Conservation (phyloP, 2,329 filamentous ascomycete species). For the Thielaviopsis euricoi region DNA sequence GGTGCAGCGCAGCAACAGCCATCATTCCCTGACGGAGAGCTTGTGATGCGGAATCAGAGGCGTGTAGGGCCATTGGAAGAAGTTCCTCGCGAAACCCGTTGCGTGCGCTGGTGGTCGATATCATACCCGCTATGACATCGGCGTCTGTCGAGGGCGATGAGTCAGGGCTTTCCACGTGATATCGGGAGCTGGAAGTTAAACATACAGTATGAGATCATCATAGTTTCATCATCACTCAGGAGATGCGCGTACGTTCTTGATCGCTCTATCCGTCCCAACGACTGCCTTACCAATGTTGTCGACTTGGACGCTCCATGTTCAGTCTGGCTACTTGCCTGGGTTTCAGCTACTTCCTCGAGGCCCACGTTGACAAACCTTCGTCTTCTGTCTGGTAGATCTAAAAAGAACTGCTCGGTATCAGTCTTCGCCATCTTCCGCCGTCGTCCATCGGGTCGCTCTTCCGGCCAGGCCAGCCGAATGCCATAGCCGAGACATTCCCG, state of each 20-base stretch:
- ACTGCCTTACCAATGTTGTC: neutral
- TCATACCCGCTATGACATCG: slow-evolving; percentile 25
- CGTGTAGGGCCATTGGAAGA: slow-evolving; percentile 28
- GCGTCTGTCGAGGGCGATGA: slow-evolving; percentile 19
- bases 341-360: slow-evolving; percentile 19
- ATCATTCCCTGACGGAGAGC: slow-evolving; percentile 28
- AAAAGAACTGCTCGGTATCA: slow-evolving; percentile 18
- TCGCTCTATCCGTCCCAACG: neutral
- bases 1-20: slow-evolving; percentile 27
- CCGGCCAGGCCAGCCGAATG: slow-evolving; percentile 29
- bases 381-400: slow-evolving; percentile 18
- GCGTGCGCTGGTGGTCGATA: slow-evolving; percentile 28
- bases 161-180: neutral
- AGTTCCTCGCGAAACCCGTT: slow-evolving; percentile 31
- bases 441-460: slow-evolving; percentile 27
- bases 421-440: slow-evolving; percentile 18
- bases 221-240: neutral
- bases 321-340: neutral
- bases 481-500: slow-evolving; percentile 28
- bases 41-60: slow-evolving; percentile 19
- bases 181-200: neutral
- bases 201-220: slow-evolving; percentile 3
- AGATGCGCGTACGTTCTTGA: neutral
- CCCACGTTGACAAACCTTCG: slow-evolving; percentile 20
- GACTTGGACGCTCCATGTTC: neutral